Conservation (phyloP, 805 yeast genomes). For the Candida odintsovae region DNA sequence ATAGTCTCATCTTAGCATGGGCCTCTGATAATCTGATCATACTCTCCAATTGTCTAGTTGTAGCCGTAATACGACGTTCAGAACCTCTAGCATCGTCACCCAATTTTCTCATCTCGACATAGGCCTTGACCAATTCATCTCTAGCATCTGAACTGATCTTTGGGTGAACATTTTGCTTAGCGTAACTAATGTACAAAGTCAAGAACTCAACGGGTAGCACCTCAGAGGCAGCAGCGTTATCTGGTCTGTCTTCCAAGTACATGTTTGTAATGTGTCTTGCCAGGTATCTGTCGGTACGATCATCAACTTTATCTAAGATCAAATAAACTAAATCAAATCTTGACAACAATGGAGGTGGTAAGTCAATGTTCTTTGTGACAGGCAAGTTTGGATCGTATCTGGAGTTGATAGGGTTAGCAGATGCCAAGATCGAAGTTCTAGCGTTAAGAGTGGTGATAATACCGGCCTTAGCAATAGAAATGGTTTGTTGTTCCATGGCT, state of each 20-base stretch:
- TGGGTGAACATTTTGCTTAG: conserved; percentile 84
- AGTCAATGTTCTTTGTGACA: conserved; percentile 89
- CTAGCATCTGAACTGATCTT: conserved; percentile 74
- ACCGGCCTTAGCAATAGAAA: conserved; percentile 97
- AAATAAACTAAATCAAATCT: conserved; percentile 93
- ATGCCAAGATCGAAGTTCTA: conserved; percentile 89
- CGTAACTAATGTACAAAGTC: conserved; percentile 87
- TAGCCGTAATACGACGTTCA: conserved; percentile 93
- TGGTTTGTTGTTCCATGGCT: conserved; percentile 99
- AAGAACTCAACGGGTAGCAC: conserved; percentile 82
- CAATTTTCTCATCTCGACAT: conserved; percentile 88
- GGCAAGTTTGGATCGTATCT: conserved; percentile 93
- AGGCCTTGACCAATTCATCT: conserved; percentile 75
- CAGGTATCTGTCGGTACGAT: conserved; percentile 71
- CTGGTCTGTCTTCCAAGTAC: conserved; percentile 86
- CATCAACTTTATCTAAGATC: conserved; percentile 89
- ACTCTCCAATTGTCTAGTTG: conserved; percentile 93
- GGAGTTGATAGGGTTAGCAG: conserved; percentile 96
- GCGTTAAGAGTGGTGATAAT: conserved; percentile 96
- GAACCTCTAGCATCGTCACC: conserved; percentile 87
- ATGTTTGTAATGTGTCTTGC: conserved; percentile 88
- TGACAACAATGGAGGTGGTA: conserved; percentile 93
- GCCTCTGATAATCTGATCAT: conserved; percentile 95
- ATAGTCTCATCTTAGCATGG: conserved; percentile 92
- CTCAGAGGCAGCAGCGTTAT: conserved; percentile 59